Percentiles rank a stretch among this genome's conserved stretches.
Conservation (phyloP, 1,284 basidiomycete species). For the Volvariella volvacea region DNA sequence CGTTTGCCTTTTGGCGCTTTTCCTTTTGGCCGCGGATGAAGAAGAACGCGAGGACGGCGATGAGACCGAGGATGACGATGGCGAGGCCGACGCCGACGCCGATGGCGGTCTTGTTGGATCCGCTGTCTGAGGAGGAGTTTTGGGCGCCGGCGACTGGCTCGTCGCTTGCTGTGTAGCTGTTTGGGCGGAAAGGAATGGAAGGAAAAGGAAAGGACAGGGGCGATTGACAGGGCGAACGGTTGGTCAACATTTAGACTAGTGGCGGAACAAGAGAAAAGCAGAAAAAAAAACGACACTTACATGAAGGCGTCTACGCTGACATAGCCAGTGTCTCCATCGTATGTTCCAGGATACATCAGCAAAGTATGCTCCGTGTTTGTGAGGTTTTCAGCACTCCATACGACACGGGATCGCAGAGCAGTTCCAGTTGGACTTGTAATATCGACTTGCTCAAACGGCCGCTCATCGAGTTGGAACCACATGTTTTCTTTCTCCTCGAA, state of each 20-base stretch:
- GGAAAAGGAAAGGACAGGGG: too few species aligned
- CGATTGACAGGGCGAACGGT: neutral
- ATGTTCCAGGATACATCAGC: neutral
- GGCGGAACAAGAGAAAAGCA: too few species aligned
- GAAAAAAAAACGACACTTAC: neutral
- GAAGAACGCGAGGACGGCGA: neutral
- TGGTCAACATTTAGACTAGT: too few species aligned
- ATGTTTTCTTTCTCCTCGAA: neutral
- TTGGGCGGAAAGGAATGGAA: too few species aligned
- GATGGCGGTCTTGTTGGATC: neutral
- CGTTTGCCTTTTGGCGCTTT: too few species aligned
- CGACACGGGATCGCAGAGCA: neutral
- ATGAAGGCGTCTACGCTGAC: neutral
- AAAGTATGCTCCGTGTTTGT: neutral
- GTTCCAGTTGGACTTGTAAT: neutral
- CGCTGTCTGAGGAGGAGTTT: neutral
- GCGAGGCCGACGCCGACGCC: neutral
- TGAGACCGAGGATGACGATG: neutral
- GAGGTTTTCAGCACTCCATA: neutral
- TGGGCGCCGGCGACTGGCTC: neutral
- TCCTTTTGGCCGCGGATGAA: neutral
- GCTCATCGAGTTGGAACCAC: neutral
- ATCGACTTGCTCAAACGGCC: neutral
- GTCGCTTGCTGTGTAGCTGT: neutral
- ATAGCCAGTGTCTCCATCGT: neutral